phyloP scores from a whole-genome alignment of 2,329 filamentous ascomycete genomes.

The Biscogniauxia mediterranea region DNA sequence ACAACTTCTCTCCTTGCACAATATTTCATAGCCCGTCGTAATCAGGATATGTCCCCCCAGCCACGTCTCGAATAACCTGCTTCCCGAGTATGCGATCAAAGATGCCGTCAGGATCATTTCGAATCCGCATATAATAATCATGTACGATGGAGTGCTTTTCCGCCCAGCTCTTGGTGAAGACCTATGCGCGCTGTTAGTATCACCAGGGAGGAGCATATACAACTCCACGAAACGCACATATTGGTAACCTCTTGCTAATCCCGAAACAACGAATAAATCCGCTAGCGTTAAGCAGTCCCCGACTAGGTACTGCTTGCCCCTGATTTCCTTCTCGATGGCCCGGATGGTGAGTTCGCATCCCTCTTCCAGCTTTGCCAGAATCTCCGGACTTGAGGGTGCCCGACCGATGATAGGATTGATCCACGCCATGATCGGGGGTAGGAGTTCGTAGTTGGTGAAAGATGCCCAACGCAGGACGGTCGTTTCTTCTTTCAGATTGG shows the following conservation, averaged over 20 bases:
- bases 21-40: slow-evolving; percentile 3
- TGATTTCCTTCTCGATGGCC: slow-evolving; percentile 18
- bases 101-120: slow-evolving; percentile 15
- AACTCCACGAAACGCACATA: slow-evolving; percentile 9
- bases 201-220: too few relatives aligned
- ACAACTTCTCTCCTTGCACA: too few relatives aligned
- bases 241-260: slow-evolving; percentile 20
- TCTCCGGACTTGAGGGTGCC: slow-evolving; percentile 16
- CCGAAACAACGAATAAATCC: slow-evolving; percentile 21
- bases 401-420: slow-evolving; percentile 22
- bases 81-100: slow-evolving; percentile 14
- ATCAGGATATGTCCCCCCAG: slow-evolving; percentile 14
- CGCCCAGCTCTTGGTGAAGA: slow-evolving; percentile 20
- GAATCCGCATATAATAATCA: slow-evolving; percentile 20
- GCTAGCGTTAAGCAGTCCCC: slow-evolving; percentile 17
- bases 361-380: slow-evolving; percentile 16
- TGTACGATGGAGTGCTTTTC: slow-evolving; percentile 18
- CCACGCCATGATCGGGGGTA: slow-evolving; percentile 24
- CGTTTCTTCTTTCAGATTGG: slow-evolving; percentile 19
- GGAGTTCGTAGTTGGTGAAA: slow-evolving; percentile 21
- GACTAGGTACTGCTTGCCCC: slow-evolving; percentile 18
- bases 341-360: slow-evolving; percentile 17
- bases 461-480: slow-evolving; percentile 22
- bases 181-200: slow-evolving; percentile 3
- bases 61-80: slow-evolving; percentile 10